Conservation (phyloP, 176 grass and related monocot genomes). For the Canna indica region DNA sequence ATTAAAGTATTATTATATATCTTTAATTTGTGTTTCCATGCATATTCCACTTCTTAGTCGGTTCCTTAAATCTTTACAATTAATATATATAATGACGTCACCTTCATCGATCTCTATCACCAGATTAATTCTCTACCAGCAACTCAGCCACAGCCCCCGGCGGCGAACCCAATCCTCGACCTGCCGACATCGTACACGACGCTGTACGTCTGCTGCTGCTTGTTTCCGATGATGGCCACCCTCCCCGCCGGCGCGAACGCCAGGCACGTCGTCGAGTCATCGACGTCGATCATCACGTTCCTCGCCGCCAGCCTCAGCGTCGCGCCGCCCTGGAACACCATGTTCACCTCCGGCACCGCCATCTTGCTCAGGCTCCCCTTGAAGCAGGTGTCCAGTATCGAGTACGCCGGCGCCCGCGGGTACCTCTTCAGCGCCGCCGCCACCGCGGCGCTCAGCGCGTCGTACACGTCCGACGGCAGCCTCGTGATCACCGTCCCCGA, state of each 20-base stretch:
- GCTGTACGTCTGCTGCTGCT: constrained; percentile 68
- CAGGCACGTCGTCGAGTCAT: constrained; percentile 54
- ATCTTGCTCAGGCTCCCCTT: constrained; percentile 24
- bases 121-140: not conserved
- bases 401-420: constrained; percentile 23
- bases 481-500: constrained; percentile 74
- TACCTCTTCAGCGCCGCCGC: constrained; percentile 30
- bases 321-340: constrained; percentile 56
- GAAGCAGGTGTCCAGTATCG: constrained; percentile 82
- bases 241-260: constrained; percentile 47
- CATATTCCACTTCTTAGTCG: too few species aligned
- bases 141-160: constrained; percentile 39
- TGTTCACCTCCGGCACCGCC: constrained; percentile 35
- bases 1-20: too few species aligned
- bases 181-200: constrained; percentile 68
- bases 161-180: constrained; percentile 55
- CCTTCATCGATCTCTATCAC: too few species aligned
- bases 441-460: constrained; percentile 51
- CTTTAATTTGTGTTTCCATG: too few species aligned
- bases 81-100: not conserved
- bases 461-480: constrained; percentile 47
- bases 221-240: constrained; percentile 73
- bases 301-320: constrained; percentile 27
- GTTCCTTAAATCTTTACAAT: too few species aligned
- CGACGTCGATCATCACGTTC: constrained; percentile 64